Evolutionary conservation across 2,329 filamentous ascomycete genomes (phyloP).

Genomic region (Fusarium agapanthi): DNA sequence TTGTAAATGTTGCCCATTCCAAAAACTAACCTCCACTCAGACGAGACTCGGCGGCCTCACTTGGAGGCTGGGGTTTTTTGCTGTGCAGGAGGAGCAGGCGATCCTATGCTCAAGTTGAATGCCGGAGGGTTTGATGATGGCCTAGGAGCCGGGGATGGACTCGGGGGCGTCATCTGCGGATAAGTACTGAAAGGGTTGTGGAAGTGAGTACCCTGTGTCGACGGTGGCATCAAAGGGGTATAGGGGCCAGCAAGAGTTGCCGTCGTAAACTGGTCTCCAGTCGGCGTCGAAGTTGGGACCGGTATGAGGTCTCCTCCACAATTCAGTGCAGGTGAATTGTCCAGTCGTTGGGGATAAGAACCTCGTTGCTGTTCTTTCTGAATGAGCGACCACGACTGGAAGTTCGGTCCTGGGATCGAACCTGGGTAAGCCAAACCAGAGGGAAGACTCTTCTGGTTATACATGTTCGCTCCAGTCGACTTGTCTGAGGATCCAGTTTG

Average conservation of each 20-base stretch:
- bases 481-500: constrained; percentile 21
- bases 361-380: background rate
- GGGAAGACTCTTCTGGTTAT: background rate
- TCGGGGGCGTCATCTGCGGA: constrained; percentile 27
- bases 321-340: background rate
- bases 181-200: background rate
- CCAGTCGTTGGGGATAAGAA: background rate
- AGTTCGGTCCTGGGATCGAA: background rate
- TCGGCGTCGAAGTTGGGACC: background rate
- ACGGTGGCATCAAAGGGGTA: background rate
- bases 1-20: background rate
- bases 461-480: constrained; percentile 9
- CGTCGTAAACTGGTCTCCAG: background rate
- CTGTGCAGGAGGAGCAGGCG: background rate
- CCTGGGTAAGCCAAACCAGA: background rate
- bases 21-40: background rate
- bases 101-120: background rate
- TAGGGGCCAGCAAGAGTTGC: background rate
- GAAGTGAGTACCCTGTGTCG: background rate
- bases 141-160: constrained; percentile 34
- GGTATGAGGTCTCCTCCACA: background rate
- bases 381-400: background rate
- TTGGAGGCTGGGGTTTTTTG: background rate
- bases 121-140: background rate
- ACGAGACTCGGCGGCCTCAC: background rate